Conservation (phyloP, 257 asterid genomes). For the Craterostigma plantagineum region DNA sequence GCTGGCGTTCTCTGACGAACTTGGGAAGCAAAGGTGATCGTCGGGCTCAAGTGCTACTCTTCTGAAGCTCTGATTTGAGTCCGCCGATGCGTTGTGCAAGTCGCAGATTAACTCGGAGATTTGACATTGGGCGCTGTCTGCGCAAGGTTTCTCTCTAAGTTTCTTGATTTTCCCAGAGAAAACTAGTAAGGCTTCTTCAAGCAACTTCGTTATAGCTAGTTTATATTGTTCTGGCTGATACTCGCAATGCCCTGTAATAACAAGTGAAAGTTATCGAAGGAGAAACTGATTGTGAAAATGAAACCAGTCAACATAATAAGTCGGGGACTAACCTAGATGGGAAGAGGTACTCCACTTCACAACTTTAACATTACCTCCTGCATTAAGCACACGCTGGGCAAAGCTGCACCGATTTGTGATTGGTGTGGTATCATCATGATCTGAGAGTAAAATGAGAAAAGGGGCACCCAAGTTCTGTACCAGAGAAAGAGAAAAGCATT, state of each 20-base stretch:
- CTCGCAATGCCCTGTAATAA: constrained; percentile 33
- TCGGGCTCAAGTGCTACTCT: constrained; percentile 69
- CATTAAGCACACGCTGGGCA: constrained; percentile 40
- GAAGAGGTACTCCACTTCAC: constrained; percentile 26
- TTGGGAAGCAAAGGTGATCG: constrained; percentile 74
- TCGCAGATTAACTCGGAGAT: constrained; percentile 56
- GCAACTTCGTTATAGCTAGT: constrained; percentile 35
- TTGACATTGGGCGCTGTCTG: constrained; percentile 31
- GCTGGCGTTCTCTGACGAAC: no score
- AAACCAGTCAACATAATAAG: constrained; percentile 3
- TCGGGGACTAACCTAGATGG: constrained; percentile 30
- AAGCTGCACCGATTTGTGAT: constrained; percentile 29
- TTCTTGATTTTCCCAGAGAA: constrained; percentile 41
- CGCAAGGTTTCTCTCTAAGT: constrained; percentile 35
- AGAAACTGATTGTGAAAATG: not conserved
- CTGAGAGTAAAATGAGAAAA: constrained; percentile 53
- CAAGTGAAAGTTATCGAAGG: not conserved
- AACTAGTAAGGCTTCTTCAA: constrained; percentile 40
- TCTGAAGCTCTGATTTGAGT: constrained; percentile 64
- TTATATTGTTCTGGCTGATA: constrained; percentile 30
- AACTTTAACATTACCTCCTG: constrained; percentile 52
- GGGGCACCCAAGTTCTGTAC: constrained; percentile 54
- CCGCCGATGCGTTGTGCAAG: constrained; percentile 84
- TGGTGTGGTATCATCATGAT: constrained; percentile 53
- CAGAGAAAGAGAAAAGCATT: constrained; percentile 5